Base-by-base conservation (phyloP, 495 filamentous ascomycete species). In the Arthonia radiata region DNA sequence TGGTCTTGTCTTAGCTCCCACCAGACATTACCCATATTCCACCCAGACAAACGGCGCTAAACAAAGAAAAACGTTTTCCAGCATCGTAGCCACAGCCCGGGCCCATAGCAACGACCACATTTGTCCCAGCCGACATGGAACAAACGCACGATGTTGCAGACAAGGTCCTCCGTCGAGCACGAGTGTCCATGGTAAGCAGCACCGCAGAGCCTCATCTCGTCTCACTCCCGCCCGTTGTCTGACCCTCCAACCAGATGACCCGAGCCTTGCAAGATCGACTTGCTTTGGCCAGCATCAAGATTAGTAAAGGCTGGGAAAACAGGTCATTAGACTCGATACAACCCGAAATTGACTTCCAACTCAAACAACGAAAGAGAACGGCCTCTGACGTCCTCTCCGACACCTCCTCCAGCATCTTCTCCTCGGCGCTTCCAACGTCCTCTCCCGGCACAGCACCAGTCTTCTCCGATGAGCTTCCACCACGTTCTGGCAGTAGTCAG, bases 241-340 rank as follows among this genome's bases (percentile, higher is more conserved):
- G 37, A 36, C 40, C 30, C 13, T 13, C 31, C 24, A 16, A 27
- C 26, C 32, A 97, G 86, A 86, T 94, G 50, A 86, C 80, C 30
- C 57, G 82, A 48, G 71, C 68, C 40, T 56, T 99, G 18, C 78
- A 91, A 48, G 75, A 89, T 53, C 79, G 83, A 24, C 61, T 99
- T 18, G 83, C 89, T 37, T 63, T 94, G 27, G 86, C 86, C 44
- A 82, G 77, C 53, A 80, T 91, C 64, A 99, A 93, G 53, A 77
- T 82, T 28, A 76, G 83, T 47, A 69, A 92, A 49, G 83, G 83
- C 34, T 72, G 71, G 61, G 67, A 81, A 44, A 63, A 76, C 46
- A 59, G 80, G 29, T 65, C 68, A 21, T 59, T 82, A 27, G 71
- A 73, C 37, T 63, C 46, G 13, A 71, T 83, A 42, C 77, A 76